phyloP scores from a whole-genome alignment of 208 protist species.

The Acanthamoeba sp. region DNA sequence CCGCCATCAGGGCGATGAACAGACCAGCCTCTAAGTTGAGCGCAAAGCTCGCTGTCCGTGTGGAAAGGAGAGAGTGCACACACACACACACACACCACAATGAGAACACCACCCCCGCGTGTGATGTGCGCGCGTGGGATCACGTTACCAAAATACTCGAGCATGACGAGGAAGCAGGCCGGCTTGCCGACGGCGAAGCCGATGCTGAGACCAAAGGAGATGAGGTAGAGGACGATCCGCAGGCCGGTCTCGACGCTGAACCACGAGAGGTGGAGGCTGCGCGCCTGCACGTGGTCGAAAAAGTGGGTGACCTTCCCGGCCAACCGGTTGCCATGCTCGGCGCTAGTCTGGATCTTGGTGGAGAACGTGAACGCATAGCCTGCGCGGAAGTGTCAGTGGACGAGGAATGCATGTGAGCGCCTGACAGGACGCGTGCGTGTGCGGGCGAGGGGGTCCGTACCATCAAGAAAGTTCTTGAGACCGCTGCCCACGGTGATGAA shows the following conservation, averaged over 20 bases:
- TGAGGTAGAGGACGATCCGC: slow-evolving; percentile 54
- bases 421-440: neutral
- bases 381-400: neutral
- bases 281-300: slow-evolving; percentile 29
- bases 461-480: slow-evolving; percentile 87
- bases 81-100: too few relatives aligned
- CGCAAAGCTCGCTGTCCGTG: slow-evolving; percentile 34
- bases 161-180: slow-evolving; percentile 78
- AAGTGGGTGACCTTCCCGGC: neutral
- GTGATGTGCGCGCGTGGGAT: slow-evolving; percentile 33
- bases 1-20: slow-evolving; percentile 51
- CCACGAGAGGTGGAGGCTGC: slow-evolving; percentile 28
- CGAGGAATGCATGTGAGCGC: neutral
- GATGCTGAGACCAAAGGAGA: slow-evolving; percentile 82
- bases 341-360: slow-evolving; percentile 32
- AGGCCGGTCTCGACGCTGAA: slow-evolving; percentile 44
- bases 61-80: too few relatives aligned
- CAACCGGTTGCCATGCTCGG: neutral
- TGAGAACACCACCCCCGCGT: too few relatives aligned
- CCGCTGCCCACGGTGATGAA: slow-evolving; percentile 86
- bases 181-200: slow-evolving; percentile 81
- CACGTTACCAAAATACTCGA: slow-evolving; percentile 77
- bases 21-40: slow-evolving; percentile 33
- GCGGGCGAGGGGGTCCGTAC: slow-evolving; percentile 23
- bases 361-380: slow-evolving; percentile 47